Evolutionary conservation across 1,284 basidiomycete species (phyloP), one percentile per base, ranked within the genome.

Genomic region (Pseudozyma sp.): DNA sequence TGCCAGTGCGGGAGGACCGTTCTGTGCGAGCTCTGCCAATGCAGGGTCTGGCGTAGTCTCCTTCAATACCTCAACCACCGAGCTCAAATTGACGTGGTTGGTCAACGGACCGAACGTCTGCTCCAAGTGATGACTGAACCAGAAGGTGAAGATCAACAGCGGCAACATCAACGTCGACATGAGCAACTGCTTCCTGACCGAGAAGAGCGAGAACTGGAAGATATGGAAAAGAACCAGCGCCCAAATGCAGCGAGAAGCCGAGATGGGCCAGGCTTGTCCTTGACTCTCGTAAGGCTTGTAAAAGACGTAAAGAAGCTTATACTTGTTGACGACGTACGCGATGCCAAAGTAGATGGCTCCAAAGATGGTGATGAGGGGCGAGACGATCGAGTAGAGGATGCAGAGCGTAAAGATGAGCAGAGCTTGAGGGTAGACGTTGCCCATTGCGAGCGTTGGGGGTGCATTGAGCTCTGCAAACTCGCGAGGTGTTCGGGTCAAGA

Each of bases 401-500:
- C 93, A 95, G 82, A 99, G 92, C 59, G 95, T 93, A 86, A 98
- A 99, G 79, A 99, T 91, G 47, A 99, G 88, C 65, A 99, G 92
- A 2, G 95, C 93, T 83, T 97, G 94, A 0, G 95, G 95, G 83
- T 97, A 96, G 9, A 96, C 92, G 40, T 76, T 77, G 95, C 82
- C 80, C 55, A 83, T 72, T 19, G 74, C 75, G 85, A 98, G 92
- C 90, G 94, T 93, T 0, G 96, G 95, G 12, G 96, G 95, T 0
- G 94, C 93, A 81, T 98, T 97, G n/a, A 97, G 88, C 85, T 97
- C 95, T 10, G 95, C 95, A 78, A 91, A 95, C 81, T 98, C 95
- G 92, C 82, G 68, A 14, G 83, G 84, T 10, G 83, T 84, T 18
- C 61, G 52, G 0, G 78, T 78, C 12, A 56, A 35, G 25, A 76